Percentiles rank a stretch among this genome's conserved stretches.
Conservation (phyloP, 1,284 basidiomycete species). For the Calocybe gambosa region DNA sequence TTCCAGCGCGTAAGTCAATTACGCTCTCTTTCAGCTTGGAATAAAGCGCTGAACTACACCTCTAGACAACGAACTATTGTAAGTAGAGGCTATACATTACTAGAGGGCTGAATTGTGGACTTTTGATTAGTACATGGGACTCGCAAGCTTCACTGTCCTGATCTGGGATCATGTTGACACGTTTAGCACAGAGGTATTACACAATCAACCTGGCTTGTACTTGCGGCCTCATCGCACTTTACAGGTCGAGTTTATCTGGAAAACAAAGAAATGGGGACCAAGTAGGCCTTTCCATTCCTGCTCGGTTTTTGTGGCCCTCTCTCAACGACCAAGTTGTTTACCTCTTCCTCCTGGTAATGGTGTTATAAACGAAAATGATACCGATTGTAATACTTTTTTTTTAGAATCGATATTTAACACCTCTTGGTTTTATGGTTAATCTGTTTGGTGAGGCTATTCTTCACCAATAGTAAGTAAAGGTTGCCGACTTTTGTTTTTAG, state of each 20-base stretch:
- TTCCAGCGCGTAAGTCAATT: neutral
- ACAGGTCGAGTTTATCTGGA: neutral
- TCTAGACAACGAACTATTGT: neutral
- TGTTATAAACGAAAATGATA: neutral
- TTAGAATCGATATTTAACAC: conserved; percentile 41
- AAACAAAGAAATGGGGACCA: neutral
- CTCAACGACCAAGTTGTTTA: conserved; percentile 26
- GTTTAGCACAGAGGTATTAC: neutral
- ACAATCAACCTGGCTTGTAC: neutral
- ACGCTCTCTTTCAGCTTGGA: neutral
- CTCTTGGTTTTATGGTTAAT: conserved; percentile 39
- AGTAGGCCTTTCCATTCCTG: neutral
- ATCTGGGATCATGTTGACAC: conserved; percentile 45
- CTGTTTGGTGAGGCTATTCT: conserved; percentile 28
- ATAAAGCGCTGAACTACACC: neutral
- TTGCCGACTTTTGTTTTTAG: conserved; percentile 27
- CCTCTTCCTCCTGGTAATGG: conserved; percentile 35
- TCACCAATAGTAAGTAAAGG: conserved; percentile 16
- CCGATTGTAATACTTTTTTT: neutral
- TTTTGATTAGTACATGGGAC: conserved; percentile 28
- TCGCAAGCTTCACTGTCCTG: conserved; percentile 31
- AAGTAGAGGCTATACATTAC: neutral
- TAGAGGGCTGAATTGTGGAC: neutral
- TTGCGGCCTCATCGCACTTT: too few species aligned
- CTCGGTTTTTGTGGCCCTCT: neutral